Evolutionary conservation across 768 basidiomycete species (phyloP).

Genomic region (Pisolithus albus): DNA sequence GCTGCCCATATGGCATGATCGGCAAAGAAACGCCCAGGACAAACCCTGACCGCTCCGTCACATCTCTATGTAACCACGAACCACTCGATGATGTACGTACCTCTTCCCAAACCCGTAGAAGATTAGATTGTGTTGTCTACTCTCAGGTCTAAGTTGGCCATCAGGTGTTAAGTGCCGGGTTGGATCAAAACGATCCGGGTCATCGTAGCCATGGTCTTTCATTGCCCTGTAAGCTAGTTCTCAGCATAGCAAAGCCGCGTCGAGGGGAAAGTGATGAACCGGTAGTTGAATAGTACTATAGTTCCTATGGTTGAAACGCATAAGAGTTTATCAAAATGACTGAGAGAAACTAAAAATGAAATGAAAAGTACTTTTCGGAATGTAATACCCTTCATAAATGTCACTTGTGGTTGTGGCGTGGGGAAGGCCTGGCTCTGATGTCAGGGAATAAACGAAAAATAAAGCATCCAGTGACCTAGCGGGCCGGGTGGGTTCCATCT

Average conservation of each 20-base stretch:
- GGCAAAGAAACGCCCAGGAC: neutral
- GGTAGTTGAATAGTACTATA: neutral
- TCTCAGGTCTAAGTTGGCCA: neutral
- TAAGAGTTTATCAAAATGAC: neutral
- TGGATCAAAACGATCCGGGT: constrained; percentile 1
- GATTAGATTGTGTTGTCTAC: neutral
- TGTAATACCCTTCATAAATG: constrained; percentile 14
- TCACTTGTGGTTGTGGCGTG: constrained; percentile 8
- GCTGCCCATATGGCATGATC: neutral
- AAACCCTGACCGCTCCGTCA: neutral
- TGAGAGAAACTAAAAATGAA: neutral
- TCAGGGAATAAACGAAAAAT: neutral
- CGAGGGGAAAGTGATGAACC: neutral
- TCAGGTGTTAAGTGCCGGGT: neutral
- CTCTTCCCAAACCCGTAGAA: constrained; percentile 1
- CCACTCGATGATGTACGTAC: neutral
- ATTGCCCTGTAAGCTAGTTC: neutral
- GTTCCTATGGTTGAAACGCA: neutral
- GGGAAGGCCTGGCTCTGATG: neutral
- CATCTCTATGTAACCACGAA: neutral
- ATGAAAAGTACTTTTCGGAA: constrained; percentile 11
- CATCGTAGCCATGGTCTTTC: neutral
- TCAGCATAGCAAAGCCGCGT: neutral
- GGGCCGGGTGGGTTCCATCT: constrained; percentile 15
- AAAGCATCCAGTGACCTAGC: neutral